These are phyloP conservation scores for Apiotrichum gracile DNA, from an alignment of 1,284 basidiomycete species.

Conservation along the genomic window DNA sequence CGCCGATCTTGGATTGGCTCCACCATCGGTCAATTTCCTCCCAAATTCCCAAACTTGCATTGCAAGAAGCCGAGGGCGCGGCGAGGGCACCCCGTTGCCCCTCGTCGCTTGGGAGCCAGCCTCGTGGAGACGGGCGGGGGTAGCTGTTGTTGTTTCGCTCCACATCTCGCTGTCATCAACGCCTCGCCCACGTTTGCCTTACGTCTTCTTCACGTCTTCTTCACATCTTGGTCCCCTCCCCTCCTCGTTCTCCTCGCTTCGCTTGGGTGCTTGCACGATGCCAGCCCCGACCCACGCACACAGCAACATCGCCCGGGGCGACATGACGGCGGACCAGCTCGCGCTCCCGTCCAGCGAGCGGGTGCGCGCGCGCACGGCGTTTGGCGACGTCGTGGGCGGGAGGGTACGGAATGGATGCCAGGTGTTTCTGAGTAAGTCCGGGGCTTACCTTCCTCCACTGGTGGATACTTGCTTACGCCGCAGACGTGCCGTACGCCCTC, in stretches of 20 bases:
- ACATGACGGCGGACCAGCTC: slow-evolving; percentile 37
- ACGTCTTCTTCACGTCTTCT: too few relatives aligned
- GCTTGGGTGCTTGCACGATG: background rate
- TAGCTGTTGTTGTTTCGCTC: too few relatives aligned
- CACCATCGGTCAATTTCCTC: too few relatives aligned
- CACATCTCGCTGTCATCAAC: too few relatives aligned
- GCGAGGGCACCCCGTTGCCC: too few relatives aligned
- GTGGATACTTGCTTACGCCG: background rate
- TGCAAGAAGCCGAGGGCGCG: too few relatives aligned
- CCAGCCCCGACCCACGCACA: slow-evolving; percentile 1
- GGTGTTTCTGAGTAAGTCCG: slow-evolving; percentile 38
- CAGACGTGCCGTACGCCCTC: slow-evolving; percentile 67
- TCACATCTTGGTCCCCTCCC: background rate
- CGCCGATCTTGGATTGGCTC: too few relatives aligned
- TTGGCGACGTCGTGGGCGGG: slow-evolving; percentile 28
- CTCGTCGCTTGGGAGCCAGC: too few relatives aligned
- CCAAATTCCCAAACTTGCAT: too few relatives aligned
- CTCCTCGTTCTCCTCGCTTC: background rate
- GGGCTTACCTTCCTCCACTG: background rate
- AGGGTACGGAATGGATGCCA: slow-evolving; percentile 28
- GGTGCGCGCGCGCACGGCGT: slow-evolving; percentile 20
- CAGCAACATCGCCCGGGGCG: slow-evolving; percentile 15
- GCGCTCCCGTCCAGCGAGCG: slow-evolving; percentile 19
- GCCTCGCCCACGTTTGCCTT: too few relatives aligned
- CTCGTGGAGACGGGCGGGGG: too few relatives aligned